Percentiles rank a stretch among this genome's conserved stretches.
Conservation (phyloP, 2,329 filamentous ascomycete species). For the Hypoxylon sp. region DNA sequence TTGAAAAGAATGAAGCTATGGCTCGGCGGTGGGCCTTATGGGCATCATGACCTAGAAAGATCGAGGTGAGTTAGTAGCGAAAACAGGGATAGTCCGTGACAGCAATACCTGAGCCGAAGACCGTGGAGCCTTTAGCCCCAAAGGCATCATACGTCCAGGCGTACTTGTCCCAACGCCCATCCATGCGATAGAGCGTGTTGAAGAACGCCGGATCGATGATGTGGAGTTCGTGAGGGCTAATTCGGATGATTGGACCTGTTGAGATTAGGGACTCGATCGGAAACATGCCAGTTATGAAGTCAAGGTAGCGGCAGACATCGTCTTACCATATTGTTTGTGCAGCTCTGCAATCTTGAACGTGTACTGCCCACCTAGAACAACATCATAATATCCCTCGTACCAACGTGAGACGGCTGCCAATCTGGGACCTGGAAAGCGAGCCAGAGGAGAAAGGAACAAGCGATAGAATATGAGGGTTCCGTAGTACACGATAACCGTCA, state of each 20-base stretch:
- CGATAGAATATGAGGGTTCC: conserved; percentile 27
- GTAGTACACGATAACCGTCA: conserved; percentile 7
- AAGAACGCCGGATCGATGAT: conserved; percentile 33
- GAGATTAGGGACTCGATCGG: background rate
- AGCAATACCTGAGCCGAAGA: conserved; percentile 16
- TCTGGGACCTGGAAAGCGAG: conserved; percentile 38
- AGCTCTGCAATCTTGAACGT: conserved; percentile 38
- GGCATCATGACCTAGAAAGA: conserved; percentile 6
- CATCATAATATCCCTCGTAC: conserved; percentile 41
- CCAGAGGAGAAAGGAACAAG: conserved; percentile 38
- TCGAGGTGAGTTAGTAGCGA: background rate
- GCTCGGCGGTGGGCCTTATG: conserved; percentile 35
- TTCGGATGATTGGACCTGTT: conserved; percentile 25
- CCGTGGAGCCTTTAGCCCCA: conserved; percentile 19
- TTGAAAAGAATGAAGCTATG: conserved; percentile 38
- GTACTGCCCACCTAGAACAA: conserved; percentile 34
- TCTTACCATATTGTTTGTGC: conserved; percentile 40
- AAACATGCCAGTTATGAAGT: too few relatives aligned
- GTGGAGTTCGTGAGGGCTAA: conserved; percentile 35
- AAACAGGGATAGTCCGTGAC: background rate
- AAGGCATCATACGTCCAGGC: conserved; percentile 26
- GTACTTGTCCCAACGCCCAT: conserved; percentile 31
- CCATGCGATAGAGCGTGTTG: conserved; percentile 30
- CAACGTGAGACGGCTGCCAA: conserved; percentile 31
- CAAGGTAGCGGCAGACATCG: background rate